These are phyloP conservation scores for Colletotrichum spinosum DNA, from an alignment of 2,329 filamentous ascomycete species.

Conservation along the genomic window DNA sequence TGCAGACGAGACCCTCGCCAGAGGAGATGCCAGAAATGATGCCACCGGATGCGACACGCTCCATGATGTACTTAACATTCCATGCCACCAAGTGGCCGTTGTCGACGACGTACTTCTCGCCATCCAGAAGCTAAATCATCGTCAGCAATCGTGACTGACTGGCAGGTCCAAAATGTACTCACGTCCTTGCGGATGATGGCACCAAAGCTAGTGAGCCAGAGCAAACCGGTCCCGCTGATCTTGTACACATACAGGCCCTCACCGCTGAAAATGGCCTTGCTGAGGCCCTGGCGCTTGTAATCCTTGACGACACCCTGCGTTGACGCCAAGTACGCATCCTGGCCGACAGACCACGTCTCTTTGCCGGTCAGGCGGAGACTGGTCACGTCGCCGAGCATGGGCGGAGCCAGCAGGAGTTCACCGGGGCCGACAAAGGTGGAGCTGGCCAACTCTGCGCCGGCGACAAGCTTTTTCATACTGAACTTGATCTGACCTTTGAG, in stretches of 20 bases:
- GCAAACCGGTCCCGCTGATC: constrained; percentile 80
- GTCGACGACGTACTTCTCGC: constrained; percentile 91
- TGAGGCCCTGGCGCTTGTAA: constrained; percentile 85
- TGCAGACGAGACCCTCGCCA: constrained; percentile 92
- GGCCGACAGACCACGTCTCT: constrained; percentile 85
- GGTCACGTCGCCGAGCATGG: constrained; percentile 86
- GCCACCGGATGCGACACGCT: constrained; percentile 89
- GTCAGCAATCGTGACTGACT: constrained; percentile 14
- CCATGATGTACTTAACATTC: constrained; percentile 94
- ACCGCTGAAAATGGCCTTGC: constrained; percentile 93
- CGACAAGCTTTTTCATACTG: constrained; percentile 89
- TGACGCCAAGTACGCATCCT: constrained; percentile 86
- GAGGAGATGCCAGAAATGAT: constrained; percentile 89
- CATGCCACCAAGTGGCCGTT: constrained; percentile 95
- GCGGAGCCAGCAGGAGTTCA: constrained; percentile 86
- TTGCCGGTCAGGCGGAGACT: constrained; percentile 78
- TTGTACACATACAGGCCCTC: constrained; percentile 94
- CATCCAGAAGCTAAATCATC: constrained; percentile 62
- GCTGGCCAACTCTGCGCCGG: constrained; percentile 80
- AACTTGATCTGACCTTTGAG: constrained; percentile 88
- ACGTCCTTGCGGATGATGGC: constrained; percentile 96
- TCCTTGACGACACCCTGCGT: constrained; percentile 92
- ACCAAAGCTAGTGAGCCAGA: constrained; percentile 94
- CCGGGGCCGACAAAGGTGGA: constrained; percentile 91
- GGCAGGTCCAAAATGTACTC: constrained; percentile 51